Conservation (phyloP, 2,329 filamentous ascomycete genomes). For the Microsporum ferrugineum region DNA sequence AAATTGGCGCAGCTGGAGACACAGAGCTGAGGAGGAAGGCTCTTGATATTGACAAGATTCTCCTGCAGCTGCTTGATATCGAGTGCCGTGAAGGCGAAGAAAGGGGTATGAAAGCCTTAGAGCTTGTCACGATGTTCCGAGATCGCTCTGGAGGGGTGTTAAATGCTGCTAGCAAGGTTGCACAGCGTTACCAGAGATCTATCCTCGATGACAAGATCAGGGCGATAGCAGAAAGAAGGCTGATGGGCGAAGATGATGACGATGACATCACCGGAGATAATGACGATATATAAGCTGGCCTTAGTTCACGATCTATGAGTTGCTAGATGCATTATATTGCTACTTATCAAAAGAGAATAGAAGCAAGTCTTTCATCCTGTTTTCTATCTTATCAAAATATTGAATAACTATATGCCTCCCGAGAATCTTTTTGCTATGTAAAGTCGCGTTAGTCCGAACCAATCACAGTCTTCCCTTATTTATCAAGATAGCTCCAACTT, state of each 20-base stretch:
- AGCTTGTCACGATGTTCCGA: conserved; percentile 75
- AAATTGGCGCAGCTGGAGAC: conserved; percentile 53
- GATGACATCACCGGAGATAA: conserved; percentile 27
- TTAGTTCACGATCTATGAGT: background rate
- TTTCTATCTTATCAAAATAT: background rate
- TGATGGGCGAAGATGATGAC: conserved; percentile 51
- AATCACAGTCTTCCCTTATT: background rate
- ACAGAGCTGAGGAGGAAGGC: conserved; percentile 58
- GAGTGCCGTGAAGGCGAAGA: conserved; percentile 93
- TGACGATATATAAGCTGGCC: conserved; percentile 4
- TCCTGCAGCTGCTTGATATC: conserved; percentile 75
- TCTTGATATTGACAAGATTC: conserved; percentile 76
- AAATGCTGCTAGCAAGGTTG: conserved; percentile 81
- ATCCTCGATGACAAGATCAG: conserved; percentile 84
- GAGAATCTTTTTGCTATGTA: no score
- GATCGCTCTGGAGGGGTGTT: conserved; percentile 81
- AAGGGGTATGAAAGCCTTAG: conserved; percentile 83
- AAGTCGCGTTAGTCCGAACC: background rate
- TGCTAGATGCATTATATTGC: background rate
- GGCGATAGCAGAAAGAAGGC: conserved; percentile 62
- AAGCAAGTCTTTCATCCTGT: background rate
- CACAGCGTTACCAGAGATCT: conserved; percentile 66
- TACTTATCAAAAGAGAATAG: background rate
- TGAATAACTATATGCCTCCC: background rate
- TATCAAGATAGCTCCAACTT: background rate